Evolutionary conservation across 2,329 filamentous ascomycete genomes (phyloP).

Genomic region (Colletotrichum chrysophilum): DNA sequence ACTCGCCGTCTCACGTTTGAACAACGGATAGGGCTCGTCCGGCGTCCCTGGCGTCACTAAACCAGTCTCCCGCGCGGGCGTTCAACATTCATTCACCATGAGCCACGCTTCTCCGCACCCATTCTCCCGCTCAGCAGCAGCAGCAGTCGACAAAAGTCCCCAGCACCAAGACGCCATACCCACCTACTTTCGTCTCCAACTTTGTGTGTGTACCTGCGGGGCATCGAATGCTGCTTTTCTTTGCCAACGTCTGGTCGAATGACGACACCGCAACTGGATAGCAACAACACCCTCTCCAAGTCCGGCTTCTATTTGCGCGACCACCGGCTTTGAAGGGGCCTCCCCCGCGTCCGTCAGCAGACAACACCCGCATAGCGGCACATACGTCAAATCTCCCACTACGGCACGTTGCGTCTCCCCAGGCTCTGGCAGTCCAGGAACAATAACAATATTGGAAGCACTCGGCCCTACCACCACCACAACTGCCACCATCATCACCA

Average conservation of each 20-base stretch:
- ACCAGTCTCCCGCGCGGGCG: background rate
- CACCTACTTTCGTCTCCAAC: background rate
- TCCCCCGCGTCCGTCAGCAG: background rate
- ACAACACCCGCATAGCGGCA: background rate
- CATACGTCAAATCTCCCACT: background rate
- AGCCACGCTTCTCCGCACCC: background rate
- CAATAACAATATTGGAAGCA: background rate
- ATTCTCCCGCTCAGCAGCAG: conserved; percentile 16
- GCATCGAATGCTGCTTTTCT: background rate
- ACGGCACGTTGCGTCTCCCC: background rate
- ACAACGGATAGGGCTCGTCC: background rate
- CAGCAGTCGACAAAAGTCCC: conserved; percentile 8
- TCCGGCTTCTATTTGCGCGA: background rate
- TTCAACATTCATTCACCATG: background rate
- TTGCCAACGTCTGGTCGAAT: background rate
- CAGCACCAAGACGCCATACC: background rate
- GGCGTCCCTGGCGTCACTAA: background rate
- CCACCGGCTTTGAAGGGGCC: background rate
- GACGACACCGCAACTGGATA: background rate
- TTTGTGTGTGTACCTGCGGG: background rate
- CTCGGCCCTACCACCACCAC: background rate
- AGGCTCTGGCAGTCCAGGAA: background rate
- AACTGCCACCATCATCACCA: background rate
- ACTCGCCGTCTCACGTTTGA: background rate
- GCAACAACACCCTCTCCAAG: background rate